Evolutionary conservation across 2,329 filamentous ascomycete species (phyloP), one percentile per base, ranked within the genome.

Genomic region (Sarocladium kiliense): DNA sequence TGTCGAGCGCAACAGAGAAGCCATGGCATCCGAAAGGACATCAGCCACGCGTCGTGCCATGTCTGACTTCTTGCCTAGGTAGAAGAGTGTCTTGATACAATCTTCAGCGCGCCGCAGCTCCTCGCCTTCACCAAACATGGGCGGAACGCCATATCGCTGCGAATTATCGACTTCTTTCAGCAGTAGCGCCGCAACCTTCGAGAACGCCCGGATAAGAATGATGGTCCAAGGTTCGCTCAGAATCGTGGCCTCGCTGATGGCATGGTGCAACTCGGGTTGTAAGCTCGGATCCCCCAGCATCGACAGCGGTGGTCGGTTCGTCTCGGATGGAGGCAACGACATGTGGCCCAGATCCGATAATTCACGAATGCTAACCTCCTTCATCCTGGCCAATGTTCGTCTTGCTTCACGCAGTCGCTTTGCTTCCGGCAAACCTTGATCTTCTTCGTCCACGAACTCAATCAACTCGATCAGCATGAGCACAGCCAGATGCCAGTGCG

Each of bases 201-300:
- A 72, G 56, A 83, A 83, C 0, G 74, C 74, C 25, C 78, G 70
- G 42, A 82, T 76, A 26, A 83, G 65, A 2, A 83, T 74, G 37
- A 77, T 75, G 1, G 80, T 82, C 81, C 81, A 84, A 2, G 81
- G 81, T 59, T 84, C 81, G 1, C 79, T 82, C 55, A 85, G 62
- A n/a, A 85, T 69, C 1, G 80, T 76, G 2, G 77, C 79, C 56
- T 81, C 73, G 41, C 74, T 78, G 23, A 82, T 70, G 1, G 79
- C 78, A 55, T 77, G 76, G 61, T 82, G 80, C 54, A 80, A 78
- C 21, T 76, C 74, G 34, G 63, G 59, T 41, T 71, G 63, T 34
- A 68, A 62, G 23, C 57, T 47, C 27, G 34, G 19, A 18, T 39
- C 50, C 3, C 32, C 36, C 3, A 53, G 32, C 32, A 53, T 41